These are phyloP conservation scores for Grosmannia penicillata DNA, from an alignment of 2,329 filamentous ascomycete genomes.

Conservation along the genomic window DNA sequence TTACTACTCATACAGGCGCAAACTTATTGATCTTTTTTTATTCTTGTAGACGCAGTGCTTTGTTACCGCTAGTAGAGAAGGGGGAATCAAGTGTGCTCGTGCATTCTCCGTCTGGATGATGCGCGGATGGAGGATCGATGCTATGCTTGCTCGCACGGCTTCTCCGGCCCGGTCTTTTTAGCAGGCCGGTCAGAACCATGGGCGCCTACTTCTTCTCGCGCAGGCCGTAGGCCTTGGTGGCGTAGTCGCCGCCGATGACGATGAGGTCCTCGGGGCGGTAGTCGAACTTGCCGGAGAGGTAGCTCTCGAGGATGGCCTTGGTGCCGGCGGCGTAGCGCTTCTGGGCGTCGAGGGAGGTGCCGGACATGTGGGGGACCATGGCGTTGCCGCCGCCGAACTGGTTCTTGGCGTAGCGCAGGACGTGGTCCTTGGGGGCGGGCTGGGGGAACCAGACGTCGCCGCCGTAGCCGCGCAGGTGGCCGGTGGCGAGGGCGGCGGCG, in stretches of 20 bases:
- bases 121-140: too few species aligned
- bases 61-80: too few species aligned
- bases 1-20: too few species aligned
- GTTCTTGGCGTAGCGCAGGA: conserved; percentile 83
- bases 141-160: background rate
- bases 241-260: conserved; percentile 78
- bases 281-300: conserved; percentile 76
- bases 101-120: too few species aligned
- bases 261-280: conserved; percentile 88
- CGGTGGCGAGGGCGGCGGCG: conserved; percentile 77
- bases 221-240: conserved; percentile 86
- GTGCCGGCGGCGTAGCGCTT: conserved; percentile 76
- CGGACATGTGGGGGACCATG: conserved; percentile 98
- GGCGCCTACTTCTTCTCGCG: conserved; percentile 32
- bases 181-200: background rate
- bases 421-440: conserved; percentile 86
- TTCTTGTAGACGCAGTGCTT: background rate
- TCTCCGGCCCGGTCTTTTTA: background rate
- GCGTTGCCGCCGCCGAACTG: conserved; percentile 94
- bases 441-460: conserved; percentile 96
- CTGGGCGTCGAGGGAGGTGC: conserved; percentile 96
- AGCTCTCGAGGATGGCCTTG: conserved; percentile 83
- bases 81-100: too few species aligned
- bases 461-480: conserved; percentile 80
- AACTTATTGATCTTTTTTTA: background rate